phyloP scores from a whole-genome alignment of 78 protist species.

The Protostelium mycophagum region DNA sequence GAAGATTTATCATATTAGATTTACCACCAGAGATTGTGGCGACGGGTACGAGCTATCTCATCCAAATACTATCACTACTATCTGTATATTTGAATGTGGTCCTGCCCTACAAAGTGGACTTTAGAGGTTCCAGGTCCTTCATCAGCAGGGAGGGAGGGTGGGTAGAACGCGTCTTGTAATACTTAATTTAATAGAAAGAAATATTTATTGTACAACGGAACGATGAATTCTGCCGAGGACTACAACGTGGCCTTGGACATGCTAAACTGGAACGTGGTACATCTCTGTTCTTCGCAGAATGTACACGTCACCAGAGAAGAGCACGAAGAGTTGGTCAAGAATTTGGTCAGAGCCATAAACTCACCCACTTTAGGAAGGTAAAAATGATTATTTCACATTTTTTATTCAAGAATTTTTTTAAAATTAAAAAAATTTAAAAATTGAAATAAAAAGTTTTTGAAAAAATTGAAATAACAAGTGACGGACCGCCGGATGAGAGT shows the following conservation, averaged over 20 bases:
- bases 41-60: neutral
- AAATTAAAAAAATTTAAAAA: too few relatives aligned
- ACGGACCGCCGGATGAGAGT: neutral
- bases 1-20: neutral
- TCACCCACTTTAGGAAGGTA: neutral
- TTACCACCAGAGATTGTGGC: neutral
- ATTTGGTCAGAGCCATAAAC: neutral
- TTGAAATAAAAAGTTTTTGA: neutral
- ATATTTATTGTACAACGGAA: neutral
- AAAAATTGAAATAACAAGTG: too few relatives aligned
- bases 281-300: neutral
- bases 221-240: neutral
- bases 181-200: neutral
- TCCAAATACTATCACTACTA: neutral
- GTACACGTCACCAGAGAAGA: neutral
- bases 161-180: neutral
- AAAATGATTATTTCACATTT: too few relatives aligned
- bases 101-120: neutral
- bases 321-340: neutral
- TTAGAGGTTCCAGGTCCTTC: neutral
- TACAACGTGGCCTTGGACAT: neutral
- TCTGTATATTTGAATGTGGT: neutral
- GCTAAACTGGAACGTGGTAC: neutral
- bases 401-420: too few relatives aligned
- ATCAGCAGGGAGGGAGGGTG: neutral